Evolutionary conservation across 495 filamentous ascomycete genomes (phyloP).

Genomic region (Barbatosphaeria neglecta): DNA sequence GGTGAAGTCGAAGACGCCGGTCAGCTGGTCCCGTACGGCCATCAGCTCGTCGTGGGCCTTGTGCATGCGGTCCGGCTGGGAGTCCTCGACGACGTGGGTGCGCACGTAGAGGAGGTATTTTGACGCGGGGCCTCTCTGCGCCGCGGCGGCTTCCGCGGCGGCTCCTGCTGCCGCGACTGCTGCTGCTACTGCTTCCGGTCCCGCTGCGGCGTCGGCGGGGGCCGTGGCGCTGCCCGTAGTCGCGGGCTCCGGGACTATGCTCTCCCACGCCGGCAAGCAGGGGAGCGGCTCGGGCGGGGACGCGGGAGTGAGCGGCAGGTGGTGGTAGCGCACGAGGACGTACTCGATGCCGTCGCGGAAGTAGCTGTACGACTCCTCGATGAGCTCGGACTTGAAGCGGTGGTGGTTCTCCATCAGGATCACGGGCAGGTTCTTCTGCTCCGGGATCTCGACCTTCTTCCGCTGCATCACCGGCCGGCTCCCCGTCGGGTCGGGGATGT

Average conservation of each 20-base stretch:
- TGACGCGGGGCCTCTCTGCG: slow-evolving; percentile 14
- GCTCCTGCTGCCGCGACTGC: no score
- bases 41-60: slow-evolving; percentile 24
- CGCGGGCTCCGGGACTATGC: no score
- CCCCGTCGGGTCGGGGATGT: slow-evolving; percentile 28
- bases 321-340: slow-evolving; percentile 21
- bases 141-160: no score
- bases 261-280: slow-evolving; percentile 8
- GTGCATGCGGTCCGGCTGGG: slow-evolving; percentile 26
- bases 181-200: no score
- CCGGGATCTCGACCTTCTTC: slow-evolving; percentile 26
- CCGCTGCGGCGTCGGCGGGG: no score
- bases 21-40: slow-evolving; percentile 18
- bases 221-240: no score
- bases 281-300: slow-evolving; percentile 4
- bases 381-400: slow-evolving; percentile 20
- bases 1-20: slow-evolving; percentile 33
- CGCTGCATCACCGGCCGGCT: slow-evolving; percentile 23
- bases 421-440: slow-evolving; percentile 9
- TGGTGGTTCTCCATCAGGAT: slow-evolving; percentile 14
- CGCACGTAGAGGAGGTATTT: slow-evolving; percentile 32
- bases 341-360: slow-evolving; percentile 29
- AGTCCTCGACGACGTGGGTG: slow-evolving; percentile 24
- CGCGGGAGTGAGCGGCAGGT: slow-evolving; percentile 5
- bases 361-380: slow-evolving; percentile 34